phyloP scores from a whole-genome alignment of 2,329 filamentous ascomycete genomes.

The Arthrobotrys iridis region DNA sequence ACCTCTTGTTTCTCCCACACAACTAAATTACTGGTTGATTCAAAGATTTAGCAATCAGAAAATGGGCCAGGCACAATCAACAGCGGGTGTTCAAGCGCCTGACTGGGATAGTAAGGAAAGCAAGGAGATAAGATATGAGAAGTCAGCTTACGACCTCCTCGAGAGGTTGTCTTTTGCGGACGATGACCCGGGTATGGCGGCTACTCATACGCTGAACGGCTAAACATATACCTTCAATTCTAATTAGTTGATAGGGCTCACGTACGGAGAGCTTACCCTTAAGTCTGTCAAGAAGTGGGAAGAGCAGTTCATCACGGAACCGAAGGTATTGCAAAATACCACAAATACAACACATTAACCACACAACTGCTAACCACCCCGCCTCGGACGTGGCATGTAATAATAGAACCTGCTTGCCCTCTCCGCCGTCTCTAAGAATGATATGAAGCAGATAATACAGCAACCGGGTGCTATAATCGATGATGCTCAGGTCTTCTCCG shows the following conservation, averaged over 20 bases:
- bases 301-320: constrained; percentile 56
- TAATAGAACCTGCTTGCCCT: constrained; percentile 57
- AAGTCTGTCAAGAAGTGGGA: constrained; percentile 56
- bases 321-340: constrained; percentile 54
- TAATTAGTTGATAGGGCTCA: not conserved
- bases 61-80: constrained; percentile 39
- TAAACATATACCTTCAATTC: not conserved
- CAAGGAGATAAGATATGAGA: constrained; percentile 21
- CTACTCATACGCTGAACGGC: not conserved
- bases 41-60: too few species aligned
- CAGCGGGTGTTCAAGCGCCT: not conserved
- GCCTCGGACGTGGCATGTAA: too few species aligned
- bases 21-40: too few species aligned
- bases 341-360: constrained; percentile 23
- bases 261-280: constrained; percentile 31
- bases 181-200: constrained; percentile 21
- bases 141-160: constrained; percentile 38
- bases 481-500: constrained; percentile 83
- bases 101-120: constrained; percentile 9
- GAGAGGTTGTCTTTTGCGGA: constrained; percentile 49
- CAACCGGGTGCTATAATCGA: constrained; percentile 66
- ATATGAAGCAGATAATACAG: constrained; percentile 56
- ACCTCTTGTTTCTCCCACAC: too few species aligned
- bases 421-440: constrained; percentile 57
- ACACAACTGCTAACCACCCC: not conserved